Base-by-base conservation (phyloP, 139 green algal genomes). In the Coelastrella sp. region DNA sequence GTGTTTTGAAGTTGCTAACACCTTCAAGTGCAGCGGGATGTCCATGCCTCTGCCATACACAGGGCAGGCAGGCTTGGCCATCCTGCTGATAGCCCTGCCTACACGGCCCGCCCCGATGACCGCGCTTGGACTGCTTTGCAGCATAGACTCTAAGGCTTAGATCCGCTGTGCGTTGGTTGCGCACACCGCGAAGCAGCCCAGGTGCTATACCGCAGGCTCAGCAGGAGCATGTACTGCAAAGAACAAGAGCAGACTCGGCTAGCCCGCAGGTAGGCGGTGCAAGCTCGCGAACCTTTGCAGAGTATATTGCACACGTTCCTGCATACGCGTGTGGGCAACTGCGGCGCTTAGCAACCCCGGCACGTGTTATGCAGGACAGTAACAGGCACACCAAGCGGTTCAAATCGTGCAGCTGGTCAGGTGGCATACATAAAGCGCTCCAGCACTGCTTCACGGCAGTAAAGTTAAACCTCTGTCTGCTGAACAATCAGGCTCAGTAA, bases 21-120 rank as follows among this genome's bases (percentile, higher is more conserved):
- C 83, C 66, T 79, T n/a, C 6, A 80, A 11, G 59, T 80, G 10
- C 8, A 20, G 65, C 59, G 78, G 87, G 11, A 91, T 7, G 3
- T 20, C 3, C 2, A 59, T 4, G 11, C 19, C 19, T 23, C 65
- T 80, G 13, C 77, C 47, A 32, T 58, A 60, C 19, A 80, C 14
- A 19, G 78, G 87, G 5, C 60, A 61, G 22, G 64, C 3, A 7
- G 87, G 78, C 20, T 66, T 8, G 14, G 54, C 58, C 71, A 91
- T 86, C 3, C 75, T 73, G 5, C 71, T 65, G n/a, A 91, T 80
- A 0, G 60, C 73, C 32, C 81, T 86, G 23, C 90, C 90, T 0
- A 92, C 85, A 20, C 90, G 81, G 73, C 85, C 90, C 58, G 10
- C 75, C 4, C 90, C 90, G 0, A 92, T 86, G 4, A 92, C 77